A percentile compares a stretch with the other conserved stretches of the same genome.
These are phyloP conservation scores for Phlebiopsis flavidoalba DNA, from an alignment of 768 basidiomycete genomes.

Conservation along the genomic window DNA sequence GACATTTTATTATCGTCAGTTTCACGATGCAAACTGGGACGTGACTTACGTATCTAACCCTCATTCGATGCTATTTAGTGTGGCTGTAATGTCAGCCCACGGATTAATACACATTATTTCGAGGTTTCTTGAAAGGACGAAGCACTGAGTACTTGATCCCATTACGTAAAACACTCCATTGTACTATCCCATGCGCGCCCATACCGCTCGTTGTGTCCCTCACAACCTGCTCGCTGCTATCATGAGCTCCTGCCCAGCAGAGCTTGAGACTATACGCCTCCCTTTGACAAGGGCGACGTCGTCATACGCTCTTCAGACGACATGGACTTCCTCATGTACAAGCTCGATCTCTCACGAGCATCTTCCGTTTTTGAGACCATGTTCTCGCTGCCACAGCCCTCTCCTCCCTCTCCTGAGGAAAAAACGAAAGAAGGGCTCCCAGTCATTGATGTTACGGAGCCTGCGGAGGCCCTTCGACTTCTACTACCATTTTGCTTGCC, in stretches of 20 bases:
- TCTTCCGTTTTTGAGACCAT: slow-evolving; percentile 25
- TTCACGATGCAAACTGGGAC: too few relatives aligned
- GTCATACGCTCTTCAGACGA: slow-evolving; percentile 21
- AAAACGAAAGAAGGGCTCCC: not conserved
- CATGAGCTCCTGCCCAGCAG: not conserved
- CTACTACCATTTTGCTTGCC: not conserved
- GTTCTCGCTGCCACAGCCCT: slow-evolving; percentile 18
- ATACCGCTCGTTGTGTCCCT: too few relatives aligned
- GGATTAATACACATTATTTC: too few relatives aligned
- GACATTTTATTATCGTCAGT: too few relatives aligned
- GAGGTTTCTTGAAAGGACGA: too few relatives aligned
- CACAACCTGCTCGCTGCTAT: not conserved
- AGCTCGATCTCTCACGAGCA: slow-evolving; percentile 20
- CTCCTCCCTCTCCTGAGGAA: not conserved
- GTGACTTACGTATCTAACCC: too few relatives aligned
- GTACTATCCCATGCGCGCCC: too few relatives aligned
- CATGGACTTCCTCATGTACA: slow-evolving; percentile 20
- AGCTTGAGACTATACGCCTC: not conserved
- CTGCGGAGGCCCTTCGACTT: not conserved
- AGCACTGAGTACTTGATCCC: too few relatives aligned
- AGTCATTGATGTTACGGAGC: not conserved
- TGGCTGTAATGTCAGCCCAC: too few relatives aligned
- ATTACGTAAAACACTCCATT: too few relatives aligned
- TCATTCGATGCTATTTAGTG: too few relatives aligned
- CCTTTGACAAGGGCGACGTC: slow-evolving; percentile 12